Conservation (phyloP, 2,329 filamentous ascomycete genomes). For the Aureobasidium melanogenum region DNA sequence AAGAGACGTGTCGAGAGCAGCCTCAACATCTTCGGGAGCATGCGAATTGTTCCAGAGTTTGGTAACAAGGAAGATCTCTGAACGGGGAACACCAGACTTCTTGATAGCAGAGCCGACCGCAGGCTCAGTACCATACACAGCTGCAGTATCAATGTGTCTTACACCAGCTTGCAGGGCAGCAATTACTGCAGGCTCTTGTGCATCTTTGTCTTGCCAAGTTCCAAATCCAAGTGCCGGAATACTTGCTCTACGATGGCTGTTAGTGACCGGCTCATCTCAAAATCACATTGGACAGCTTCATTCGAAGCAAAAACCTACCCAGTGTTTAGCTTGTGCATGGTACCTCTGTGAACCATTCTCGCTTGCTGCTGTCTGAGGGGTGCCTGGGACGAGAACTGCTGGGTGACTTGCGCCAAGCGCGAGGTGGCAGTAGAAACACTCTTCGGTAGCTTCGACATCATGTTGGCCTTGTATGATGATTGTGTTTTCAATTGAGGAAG, state of each 20-base stretch:
- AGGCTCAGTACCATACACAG: conserved; percentile 47
- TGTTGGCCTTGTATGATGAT: neutral
- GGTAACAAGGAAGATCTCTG: conserved; percentile 57
- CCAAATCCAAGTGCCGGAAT: conserved; percentile 41
- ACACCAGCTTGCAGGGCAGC: conserved; percentile 39
- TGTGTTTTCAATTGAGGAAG: neutral
- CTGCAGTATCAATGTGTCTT: conserved; percentile 39
- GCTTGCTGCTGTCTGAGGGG: conserved; percentile 17
- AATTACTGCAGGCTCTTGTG: conserved; percentile 40
- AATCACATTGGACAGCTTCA: too few species aligned
- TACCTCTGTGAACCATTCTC: conserved; percentile 14
- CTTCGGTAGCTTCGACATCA: conserved; percentile 14
- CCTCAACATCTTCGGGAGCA: conserved; percentile 51
- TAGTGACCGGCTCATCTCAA: neutral
- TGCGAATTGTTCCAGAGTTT: conserved; percentile 59
- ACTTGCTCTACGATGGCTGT: conserved; percentile 9
- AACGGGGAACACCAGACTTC: conserved; percentile 53
- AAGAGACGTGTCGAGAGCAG: conserved; percentile 49
- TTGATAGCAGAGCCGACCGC: conserved; percentile 58
- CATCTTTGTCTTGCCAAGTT: conserved; percentile 45
- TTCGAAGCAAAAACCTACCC: conserved; percentile 25
- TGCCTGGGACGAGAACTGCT: conserved; percentile 20
- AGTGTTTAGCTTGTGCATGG: conserved; percentile 33
- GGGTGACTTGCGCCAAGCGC: conserved; percentile 17
- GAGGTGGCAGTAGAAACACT: conserved; percentile 16